Conservation (phyloP, 2,329 filamentous ascomycete genomes). For the Fusarium sp. region DNA sequence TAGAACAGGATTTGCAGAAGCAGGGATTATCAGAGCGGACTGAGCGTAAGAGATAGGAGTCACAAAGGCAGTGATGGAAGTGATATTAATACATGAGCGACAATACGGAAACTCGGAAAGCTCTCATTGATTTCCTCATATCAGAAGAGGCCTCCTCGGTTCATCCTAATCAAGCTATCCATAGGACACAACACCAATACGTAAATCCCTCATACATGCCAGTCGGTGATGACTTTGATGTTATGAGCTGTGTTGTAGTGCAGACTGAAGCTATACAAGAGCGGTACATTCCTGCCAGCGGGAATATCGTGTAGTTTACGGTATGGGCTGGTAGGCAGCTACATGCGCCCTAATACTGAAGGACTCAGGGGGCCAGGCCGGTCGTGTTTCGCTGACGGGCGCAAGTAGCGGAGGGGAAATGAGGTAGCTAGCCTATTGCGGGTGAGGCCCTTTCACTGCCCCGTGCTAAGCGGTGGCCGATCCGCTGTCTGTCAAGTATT, state of each 20-base stretch:
- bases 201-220: slow-evolving; percentile 31
- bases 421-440: slow-evolving; percentile 25
- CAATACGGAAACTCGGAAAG: slow-evolving; percentile 24
- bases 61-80: background rate
- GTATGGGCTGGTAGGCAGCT: slow-evolving; percentile 28
- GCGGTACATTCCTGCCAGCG: slow-evolving; percentile 27
- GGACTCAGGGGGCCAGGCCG: slow-evolving; percentile 2
- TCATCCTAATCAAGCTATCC: slow-evolving; percentile 10
- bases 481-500: slow-evolving; percentile 19
- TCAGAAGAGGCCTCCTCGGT: slow-evolving; percentile 28
- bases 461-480: background rate
- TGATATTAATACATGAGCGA: slow-evolving; percentile 19
- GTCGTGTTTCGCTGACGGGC: slow-evolving; percentile 22
- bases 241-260: slow-evolving; percentile 29
- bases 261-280: slow-evolving; percentile 35
- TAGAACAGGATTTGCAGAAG: background rate
- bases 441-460: slow-evolving; percentile 22
- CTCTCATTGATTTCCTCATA: background rate
- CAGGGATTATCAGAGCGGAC: slow-evolving; percentile 4
- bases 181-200: slow-evolving; percentile 7
- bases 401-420: slow-evolving; percentile 25
- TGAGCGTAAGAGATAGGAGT: background rate
- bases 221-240: background rate
- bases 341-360: slow-evolving; percentile 16
- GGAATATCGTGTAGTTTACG: slow-evolving; percentile 34